These are phyloP conservation scores for Apophysomyces ossiformis DNA, from an alignment of 371 early-diverging fungal genomes.

Conservation along the genomic window DNA sequence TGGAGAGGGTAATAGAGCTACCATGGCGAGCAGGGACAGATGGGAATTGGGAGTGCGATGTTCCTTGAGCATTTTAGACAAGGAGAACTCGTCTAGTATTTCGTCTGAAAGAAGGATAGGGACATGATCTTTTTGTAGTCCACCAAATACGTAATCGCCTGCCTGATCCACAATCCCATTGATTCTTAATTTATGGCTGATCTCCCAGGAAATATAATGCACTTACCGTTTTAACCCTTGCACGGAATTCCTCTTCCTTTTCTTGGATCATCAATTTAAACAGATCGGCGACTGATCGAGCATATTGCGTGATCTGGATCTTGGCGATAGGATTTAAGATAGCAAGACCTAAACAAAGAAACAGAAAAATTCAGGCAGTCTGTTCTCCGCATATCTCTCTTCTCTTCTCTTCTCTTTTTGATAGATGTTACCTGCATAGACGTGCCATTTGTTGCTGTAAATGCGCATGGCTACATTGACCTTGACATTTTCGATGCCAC, in stretches of 20 bases:
- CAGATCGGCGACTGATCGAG: slow-evolving; percentile 83
- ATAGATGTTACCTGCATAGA: slow-evolving; percentile 64
- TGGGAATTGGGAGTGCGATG: slow-evolving; percentile 88
- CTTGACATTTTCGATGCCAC: slow-evolving; percentile 96
- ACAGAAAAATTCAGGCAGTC: too few species aligned
- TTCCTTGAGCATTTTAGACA: slow-evolving; percentile 83
- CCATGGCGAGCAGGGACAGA: slow-evolving; percentile 90
- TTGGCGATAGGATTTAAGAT: slow-evolving; percentile 92
- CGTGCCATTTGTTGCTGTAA: slow-evolving; percentile 96
- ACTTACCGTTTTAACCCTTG: slow-evolving; percentile 65
- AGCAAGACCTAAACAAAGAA: slow-evolving; percentile 67
- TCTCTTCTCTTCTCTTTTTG: too few species aligned
- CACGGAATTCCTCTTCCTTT: slow-evolving; percentile 76
- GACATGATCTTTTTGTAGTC: slow-evolving; percentile 57
- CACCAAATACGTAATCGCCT: slow-evolving; percentile 87
- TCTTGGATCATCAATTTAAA: slow-evolving; percentile 95
- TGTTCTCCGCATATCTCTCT: too few species aligned
- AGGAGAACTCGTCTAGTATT: slow-evolving; percentile 84
- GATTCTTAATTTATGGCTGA: too few species aligned
- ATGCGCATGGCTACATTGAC: slow-evolving; percentile 91
- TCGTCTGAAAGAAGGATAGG: slow-evolving; percentile 82
- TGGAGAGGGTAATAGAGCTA: slow-evolving; percentile 13
- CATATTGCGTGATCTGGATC: slow-evolving; percentile 87
- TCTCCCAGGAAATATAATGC: too few species aligned
- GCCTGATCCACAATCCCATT: slow-evolving; percentile 48